A percentile compares a stretch with the other conserved stretches of the same genome.
These are phyloP conservation scores for Calophaca sinica DNA, from an alignment of 306 rosid species.

Conservation along the genomic window DNA sequence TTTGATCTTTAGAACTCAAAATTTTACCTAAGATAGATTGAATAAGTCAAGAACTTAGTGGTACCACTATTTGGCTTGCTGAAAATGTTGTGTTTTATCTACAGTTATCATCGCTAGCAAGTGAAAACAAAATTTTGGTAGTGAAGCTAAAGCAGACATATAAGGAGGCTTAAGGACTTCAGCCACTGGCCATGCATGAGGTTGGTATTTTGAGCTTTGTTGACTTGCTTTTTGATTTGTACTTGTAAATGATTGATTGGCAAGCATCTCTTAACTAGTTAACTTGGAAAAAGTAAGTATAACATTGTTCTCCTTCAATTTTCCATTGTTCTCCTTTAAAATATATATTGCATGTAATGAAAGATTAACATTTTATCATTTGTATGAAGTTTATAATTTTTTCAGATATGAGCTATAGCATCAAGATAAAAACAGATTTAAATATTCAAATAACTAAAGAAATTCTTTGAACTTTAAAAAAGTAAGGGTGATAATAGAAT, in stretches of 20 bases:
- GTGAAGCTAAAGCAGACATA: constrained; percentile 61
- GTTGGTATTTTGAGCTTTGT: constrained; percentile 49
- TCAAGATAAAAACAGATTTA: neutral
- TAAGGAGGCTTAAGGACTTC: constrained; percentile 51
- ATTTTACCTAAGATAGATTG: too few relatives aligned
- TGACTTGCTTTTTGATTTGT: neutral
- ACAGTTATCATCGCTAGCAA: constrained; percentile 71
- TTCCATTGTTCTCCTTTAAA: neutral
- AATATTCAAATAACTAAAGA: constrained; percentile 10
- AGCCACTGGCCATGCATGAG: constrained; percentile 49
- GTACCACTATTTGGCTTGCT: constrained; percentile 29
- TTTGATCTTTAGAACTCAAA: constrained; percentile 5
- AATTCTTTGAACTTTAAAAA: too few relatives aligned
- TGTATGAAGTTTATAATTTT: neutral
- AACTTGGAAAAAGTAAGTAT: neutral
- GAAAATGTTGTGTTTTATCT: constrained; percentile 45
- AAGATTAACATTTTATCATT: neutral
- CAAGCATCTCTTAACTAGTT: neutral
- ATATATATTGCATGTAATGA: too few relatives aligned
- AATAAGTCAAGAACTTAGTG: neutral
- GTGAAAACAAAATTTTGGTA: constrained; percentile 67
- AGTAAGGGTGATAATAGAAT: too few relatives aligned
- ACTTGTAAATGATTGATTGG: constrained; percentile 4
- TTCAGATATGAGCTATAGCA: neutral
- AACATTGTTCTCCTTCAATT: neutral